These are phyloP conservation scores for Cantharellus cinnabarinus DNA, from an alignment of 768 basidiomycete genomes.

Conservation along the genomic window DNA sequence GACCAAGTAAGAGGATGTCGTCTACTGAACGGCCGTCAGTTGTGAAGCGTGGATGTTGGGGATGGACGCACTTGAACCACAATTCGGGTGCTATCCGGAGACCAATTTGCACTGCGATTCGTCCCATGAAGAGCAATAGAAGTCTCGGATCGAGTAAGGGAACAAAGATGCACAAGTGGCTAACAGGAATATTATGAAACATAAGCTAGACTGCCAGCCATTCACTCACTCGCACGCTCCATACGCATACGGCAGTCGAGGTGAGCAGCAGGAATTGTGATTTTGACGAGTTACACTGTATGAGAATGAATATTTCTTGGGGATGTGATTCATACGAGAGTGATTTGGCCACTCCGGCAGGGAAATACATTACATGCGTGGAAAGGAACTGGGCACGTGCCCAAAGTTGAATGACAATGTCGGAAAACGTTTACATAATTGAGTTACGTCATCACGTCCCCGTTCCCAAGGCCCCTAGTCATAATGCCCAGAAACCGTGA, in stretches of 20 bases:
- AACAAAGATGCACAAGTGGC: slow-evolving; percentile 26
- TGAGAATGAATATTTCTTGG: slow-evolving; percentile 34
- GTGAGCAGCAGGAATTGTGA: slow-evolving; percentile 62
- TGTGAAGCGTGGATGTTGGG: neutral
- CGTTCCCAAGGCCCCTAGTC: no score
- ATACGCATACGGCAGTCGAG: slow-evolving; percentile 48
- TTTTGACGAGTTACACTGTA: slow-evolving; percentile 43
- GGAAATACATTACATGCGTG: slow-evolving; percentile 1
- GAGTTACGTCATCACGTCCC: no score
- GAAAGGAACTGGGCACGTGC: no score
- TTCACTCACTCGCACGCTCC: slow-evolving; percentile 56
- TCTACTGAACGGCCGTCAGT: slow-evolving; percentile 26
- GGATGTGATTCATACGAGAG: slow-evolving; percentile 16
- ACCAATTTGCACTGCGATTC: slow-evolving; percentile 57
- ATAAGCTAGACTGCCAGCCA: slow-evolving; percentile 22
- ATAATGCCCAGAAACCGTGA: no score
- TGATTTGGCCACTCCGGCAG: slow-evolving; percentile 1
- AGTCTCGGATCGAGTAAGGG: slow-evolving; percentile 51
- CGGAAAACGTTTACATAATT: no score
- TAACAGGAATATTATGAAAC: slow-evolving; percentile 5
- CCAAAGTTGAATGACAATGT: no score
- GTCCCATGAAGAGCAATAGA: slow-evolving; percentile 73
- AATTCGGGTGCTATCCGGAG: slow-evolving; percentile 59
- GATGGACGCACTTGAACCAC: slow-evolving; percentile 46
- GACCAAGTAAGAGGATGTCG: slow-evolving; percentile 59